Conservation (phyloP, 805 yeast species). For the Yarrowia alimentaria region DNA sequence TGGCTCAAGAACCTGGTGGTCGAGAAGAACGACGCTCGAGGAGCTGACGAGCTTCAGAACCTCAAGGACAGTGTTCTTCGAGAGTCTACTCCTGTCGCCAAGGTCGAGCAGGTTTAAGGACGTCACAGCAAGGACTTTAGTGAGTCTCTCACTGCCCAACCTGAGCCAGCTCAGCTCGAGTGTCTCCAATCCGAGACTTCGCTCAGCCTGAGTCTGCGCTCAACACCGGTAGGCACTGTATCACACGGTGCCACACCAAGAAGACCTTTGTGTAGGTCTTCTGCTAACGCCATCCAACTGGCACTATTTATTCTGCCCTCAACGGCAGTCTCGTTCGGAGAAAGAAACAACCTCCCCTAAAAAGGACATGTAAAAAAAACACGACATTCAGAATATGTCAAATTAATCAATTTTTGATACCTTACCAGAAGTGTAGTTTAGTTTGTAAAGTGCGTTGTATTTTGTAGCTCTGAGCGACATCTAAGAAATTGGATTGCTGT, state of each 20-base stretch:
- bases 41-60: constrained; percentile 34
- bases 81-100: constrained; percentile 14
- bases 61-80: constrained; percentile 35
- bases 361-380: constrained; percentile 5
- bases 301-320: constrained; percentile 28
- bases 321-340: constrained; percentile 28
- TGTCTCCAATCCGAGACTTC: too few species aligned
- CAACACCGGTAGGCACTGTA: too few species aligned
- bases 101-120: constrained; percentile 26
- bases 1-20: constrained; percentile 78
- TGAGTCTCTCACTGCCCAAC: too few species aligned
- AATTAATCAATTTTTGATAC: neutral
- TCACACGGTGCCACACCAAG: too few species aligned
- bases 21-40: constrained; percentile 55
- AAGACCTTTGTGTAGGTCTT: too few species aligned
- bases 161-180: too few species aligned
- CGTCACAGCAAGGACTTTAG: too few species aligned
- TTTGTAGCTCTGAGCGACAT: too few species aligned
- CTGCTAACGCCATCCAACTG: constrained; percentile 27
- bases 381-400: neutral
- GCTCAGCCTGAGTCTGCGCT: too few species aligned
- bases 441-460: neutral
- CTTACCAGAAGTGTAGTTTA: neutral
- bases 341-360: constrained; percentile 17
- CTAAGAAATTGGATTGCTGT: too few species aligned